Evolutionary conservation across 2,329 filamentous ascomycete genomes (phyloP).

Genomic region (Bisporella sp.): DNA sequence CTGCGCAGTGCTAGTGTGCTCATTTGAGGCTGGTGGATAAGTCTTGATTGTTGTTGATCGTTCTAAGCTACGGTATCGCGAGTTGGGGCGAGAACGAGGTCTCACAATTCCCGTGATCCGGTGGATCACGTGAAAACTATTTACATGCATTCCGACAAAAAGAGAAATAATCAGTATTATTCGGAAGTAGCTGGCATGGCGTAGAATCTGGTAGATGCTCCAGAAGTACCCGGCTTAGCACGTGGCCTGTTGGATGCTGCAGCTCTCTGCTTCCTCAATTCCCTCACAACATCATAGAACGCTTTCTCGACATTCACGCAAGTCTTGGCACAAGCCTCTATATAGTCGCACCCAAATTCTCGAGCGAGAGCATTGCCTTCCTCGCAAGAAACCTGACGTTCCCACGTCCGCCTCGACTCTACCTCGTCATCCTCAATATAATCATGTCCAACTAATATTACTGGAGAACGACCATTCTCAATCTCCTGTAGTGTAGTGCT

Average conservation of each 20-base stretch:
- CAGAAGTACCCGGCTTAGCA: too few species aligned
- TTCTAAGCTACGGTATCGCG: too few species aligned
- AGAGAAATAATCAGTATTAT: too few species aligned
- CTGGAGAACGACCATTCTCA: slow-evolving; percentile 33
- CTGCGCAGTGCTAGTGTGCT: too few species aligned
- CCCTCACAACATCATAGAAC: slow-evolving; percentile 94
- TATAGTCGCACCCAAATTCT: slow-evolving; percentile 91
- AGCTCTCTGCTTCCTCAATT: slow-evolving; percentile 77
- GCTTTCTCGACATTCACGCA: slow-evolving; percentile 98
- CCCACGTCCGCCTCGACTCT: slow-evolving; percentile 93
- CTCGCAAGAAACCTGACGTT: slow-evolving; percentile 93
- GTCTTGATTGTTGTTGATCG: too few species aligned
- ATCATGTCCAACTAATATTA: slow-evolving; percentile 48
- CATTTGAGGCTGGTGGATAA: too few species aligned
- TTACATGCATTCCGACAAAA: too few species aligned
- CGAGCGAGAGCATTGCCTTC: slow-evolving; percentile 88
- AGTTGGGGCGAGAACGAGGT: too few species aligned
- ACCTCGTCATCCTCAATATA: slow-evolving; percentile 98
- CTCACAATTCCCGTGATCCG: too few species aligned
- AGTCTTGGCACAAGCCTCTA: slow-evolving; percentile 95
- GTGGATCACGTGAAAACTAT: too few species aligned
- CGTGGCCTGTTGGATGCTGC: slow-evolving; percentile 10
- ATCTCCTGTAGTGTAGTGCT: slow-evolving; percentile 69
- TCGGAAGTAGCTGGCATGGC: too few species aligned
- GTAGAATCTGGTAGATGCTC: too few species aligned